These are phyloP conservation scores for Gossypium longicalyx DNA, from an alignment of 345 rosid genomes.

Conservation along the genomic window DNA sequence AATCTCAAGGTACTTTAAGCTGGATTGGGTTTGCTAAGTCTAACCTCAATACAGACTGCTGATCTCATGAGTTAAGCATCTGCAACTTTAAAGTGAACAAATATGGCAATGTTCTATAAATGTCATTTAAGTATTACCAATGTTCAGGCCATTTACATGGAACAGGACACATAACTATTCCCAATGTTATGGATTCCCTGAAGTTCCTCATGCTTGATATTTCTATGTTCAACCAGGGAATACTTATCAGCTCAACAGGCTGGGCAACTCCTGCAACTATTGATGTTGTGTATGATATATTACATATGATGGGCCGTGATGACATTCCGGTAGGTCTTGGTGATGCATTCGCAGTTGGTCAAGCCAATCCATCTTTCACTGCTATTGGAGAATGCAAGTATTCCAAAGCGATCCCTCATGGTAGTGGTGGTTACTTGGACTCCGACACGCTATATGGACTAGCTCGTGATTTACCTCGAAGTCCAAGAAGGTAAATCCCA, in stretches of 20 bases:
- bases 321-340: conserved; percentile 86
- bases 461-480: conserved; percentile 69
- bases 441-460: conserved; percentile 86
- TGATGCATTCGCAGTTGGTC: conserved; percentile 53
- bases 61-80: neutral
- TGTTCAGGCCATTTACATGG: neutral
- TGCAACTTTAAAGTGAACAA: neutral
- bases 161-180: neutral
- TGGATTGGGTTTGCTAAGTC: neutral
- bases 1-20: conserved; percentile 53
- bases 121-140: neutral
- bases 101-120: neutral
- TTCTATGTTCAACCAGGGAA: conserved; percentile 45
- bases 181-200: neutral
- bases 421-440: conserved; percentile 80
- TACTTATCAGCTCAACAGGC: conserved; percentile 75
- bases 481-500: conserved; percentile 64
- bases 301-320: conserved; percentile 97
- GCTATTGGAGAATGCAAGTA: conserved; percentile 81
- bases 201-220: conserved; percentile 1
- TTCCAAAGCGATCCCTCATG: conserved; percentile 61
- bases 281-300: conserved; percentile 69
- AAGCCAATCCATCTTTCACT: conserved; percentile 42
- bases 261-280: conserved; percentile 95
- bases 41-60: neutral